A percentile compares a stretch with the other conserved stretches of the same genome.
Evolutionary conservation across 768 basidiomycete species (phyloP).

Genomic region (Rhodotorula paludigena): DNA sequence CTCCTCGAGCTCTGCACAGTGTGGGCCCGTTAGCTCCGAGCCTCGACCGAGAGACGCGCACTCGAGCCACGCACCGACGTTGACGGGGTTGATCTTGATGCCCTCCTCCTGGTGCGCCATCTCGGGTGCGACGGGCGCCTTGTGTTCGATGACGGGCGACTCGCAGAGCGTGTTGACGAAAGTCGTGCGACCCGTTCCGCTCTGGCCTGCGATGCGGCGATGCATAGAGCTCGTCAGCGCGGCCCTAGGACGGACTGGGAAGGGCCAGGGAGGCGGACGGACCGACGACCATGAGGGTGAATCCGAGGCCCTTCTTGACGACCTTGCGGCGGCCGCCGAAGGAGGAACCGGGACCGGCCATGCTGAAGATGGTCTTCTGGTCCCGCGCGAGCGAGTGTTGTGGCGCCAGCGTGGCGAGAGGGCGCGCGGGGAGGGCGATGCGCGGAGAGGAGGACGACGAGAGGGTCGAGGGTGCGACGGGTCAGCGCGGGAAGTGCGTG

Average conservation of each 20-base stretch:
- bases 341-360: not conserved
- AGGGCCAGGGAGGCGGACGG: constrained; percentile 46
- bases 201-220: constrained; percentile 62
- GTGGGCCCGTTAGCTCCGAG: not conserved
- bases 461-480: no score
- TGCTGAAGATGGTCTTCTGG: no score
- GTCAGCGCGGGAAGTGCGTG: no score
- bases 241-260: no score
- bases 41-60: no score
- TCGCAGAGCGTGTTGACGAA: constrained; percentile 96
- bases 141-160: constrained; percentile 82
- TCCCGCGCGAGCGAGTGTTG: not conserved
- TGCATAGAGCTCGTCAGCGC: not conserved
- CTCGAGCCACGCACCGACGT: constrained; percentile 78
- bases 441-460: no score
- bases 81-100: constrained; percentile 88
- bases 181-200: constrained; percentile 78
- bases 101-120: constrained; percentile 90
- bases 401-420: not conserved
- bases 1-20: constrained; percentile 81
- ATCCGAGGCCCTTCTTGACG: constrained; percentile 97
- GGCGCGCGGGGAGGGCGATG: not conserved
- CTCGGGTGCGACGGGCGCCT: constrained; percentile 74
- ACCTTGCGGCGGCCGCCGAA: constrained; percentile 52
- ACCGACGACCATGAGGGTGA: constrained; percentile 98